These are phyloP conservation scores for Colletotrichum destructivum DNA, from an alignment of 2,329 filamentous ascomycete genomes.

Conservation along the genomic window DNA sequence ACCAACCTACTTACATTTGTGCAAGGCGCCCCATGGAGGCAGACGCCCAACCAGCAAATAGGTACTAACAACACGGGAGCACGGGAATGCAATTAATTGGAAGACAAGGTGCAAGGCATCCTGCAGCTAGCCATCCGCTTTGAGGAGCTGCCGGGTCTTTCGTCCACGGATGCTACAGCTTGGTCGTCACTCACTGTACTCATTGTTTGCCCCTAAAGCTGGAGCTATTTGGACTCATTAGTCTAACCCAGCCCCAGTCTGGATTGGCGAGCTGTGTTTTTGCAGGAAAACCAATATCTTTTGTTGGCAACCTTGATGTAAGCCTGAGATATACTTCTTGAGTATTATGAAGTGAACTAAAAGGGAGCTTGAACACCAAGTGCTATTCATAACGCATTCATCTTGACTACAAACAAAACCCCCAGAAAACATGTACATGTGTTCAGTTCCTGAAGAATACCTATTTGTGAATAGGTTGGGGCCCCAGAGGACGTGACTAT, in stretches of 20 bases:
- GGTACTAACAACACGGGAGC: neutral
- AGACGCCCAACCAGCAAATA: neutral
- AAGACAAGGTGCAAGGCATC: conserved; percentile 13
- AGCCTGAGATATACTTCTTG: neutral
- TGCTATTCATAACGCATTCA: neutral
- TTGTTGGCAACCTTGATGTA: neutral
- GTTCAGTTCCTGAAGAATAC: neutral
- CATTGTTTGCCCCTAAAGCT: neutral
- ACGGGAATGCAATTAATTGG: neutral
- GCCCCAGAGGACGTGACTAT: neutral
- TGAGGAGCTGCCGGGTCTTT: neutral
- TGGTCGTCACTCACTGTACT: no score
- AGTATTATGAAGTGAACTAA: neutral
- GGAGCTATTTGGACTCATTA: neutral
- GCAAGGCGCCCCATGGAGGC: neutral
- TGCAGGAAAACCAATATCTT: no score
- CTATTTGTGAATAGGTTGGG: neutral
- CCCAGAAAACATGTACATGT: neutral
- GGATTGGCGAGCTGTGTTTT: neutral
- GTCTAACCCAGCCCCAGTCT: neutral
- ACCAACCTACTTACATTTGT: neutral
- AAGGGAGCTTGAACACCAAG: neutral
- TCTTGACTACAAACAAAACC: neutral
- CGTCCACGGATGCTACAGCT: conserved; percentile 1
- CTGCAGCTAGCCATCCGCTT: conserved; percentile 7